These are phyloP conservation scores for Stephania yunnanensis DNA, from an alignment of 164 flowering plant genomes.

Conservation along the genomic window DNA sequence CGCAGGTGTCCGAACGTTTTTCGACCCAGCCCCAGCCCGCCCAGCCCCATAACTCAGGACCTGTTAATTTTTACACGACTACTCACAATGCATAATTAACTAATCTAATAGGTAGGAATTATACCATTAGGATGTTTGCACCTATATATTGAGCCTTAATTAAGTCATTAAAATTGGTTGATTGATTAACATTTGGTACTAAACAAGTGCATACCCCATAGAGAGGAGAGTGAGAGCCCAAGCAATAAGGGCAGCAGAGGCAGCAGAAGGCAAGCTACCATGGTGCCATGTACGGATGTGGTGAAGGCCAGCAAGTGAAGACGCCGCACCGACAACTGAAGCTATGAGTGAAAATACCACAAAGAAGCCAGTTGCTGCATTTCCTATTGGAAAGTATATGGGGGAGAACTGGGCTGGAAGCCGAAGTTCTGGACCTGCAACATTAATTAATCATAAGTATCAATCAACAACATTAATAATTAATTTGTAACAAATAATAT, in stretches of 20 bases:
- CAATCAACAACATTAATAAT: no score
- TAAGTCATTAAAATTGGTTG: no score
- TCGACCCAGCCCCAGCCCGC: no score
- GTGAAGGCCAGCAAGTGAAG: constrained; percentile 51
- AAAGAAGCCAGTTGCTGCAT: constrained; percentile 88
- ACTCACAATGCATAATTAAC: no score
- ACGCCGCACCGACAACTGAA: constrained; percentile 75
- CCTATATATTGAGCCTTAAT: no score
- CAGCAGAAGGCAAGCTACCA: constrained; percentile 63
- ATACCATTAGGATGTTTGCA: no score
- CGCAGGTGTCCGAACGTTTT: no score
- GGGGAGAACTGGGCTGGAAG: constrained; percentile 89
- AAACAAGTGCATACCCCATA: constrained; percentile 53
- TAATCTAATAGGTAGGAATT: no score
- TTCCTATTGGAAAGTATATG: constrained; percentile 82
- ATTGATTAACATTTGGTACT: no score
- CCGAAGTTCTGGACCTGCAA: constrained; percentile 51
- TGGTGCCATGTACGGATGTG: constrained; percentile 52
- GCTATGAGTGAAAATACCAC: constrained; percentile 67
- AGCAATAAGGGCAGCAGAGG: constrained; percentile 58
- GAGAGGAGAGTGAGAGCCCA: constrained; percentile 83
- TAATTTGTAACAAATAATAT: no score
- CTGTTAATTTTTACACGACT: no score
- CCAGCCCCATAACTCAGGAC: no score
- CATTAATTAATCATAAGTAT: not conserved